Conservation (phyloP, 331 rosid genomes). For the Quercus phellos region DNA sequence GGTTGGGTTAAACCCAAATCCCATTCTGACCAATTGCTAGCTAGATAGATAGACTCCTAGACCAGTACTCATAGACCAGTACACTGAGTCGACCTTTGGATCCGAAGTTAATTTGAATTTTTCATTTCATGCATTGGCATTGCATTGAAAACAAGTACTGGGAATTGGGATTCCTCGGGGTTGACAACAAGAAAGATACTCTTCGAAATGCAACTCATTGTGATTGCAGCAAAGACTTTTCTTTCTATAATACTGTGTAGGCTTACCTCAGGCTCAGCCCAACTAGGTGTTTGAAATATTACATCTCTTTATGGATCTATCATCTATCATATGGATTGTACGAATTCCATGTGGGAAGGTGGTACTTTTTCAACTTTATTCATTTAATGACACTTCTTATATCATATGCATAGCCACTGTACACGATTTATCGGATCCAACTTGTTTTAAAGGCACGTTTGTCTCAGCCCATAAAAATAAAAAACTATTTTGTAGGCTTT, state of each 20-base stretch:
- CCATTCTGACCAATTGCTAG: too few species aligned
- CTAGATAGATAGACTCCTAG: too few species aligned
- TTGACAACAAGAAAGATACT: conserved; percentile 23
- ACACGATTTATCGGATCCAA: too few species aligned
- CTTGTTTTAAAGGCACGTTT: not conserved
- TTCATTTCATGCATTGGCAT: not conserved
- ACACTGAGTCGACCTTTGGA: not conserved
- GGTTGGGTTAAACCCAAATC: too few species aligned
- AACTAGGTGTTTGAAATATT: not conserved
- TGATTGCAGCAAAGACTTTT: conserved; percentile 16
- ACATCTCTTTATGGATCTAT: conserved; percentile 17
- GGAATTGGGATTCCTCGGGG: not conserved
- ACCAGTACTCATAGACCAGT: too few species aligned
- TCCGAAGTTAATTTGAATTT: too few species aligned
- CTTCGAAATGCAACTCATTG: conserved; percentile 15
- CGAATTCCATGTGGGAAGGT: conserved; percentile 29
- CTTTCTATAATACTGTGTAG: not conserved
- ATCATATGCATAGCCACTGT: not conserved
- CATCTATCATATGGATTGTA: conserved; percentile 23
- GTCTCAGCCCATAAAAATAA: not conserved
- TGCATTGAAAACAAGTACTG: not conserved
- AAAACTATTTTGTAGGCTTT: not conserved
- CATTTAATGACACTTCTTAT: not conserved
- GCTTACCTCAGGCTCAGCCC: too few species aligned
- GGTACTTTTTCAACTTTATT: conserved; percentile 8